These are phyloP conservation scores for Penicillium sclerotiorum DNA, from an alignment of 2,329 filamentous ascomycete species.

Conservation along the genomic window DNA sequence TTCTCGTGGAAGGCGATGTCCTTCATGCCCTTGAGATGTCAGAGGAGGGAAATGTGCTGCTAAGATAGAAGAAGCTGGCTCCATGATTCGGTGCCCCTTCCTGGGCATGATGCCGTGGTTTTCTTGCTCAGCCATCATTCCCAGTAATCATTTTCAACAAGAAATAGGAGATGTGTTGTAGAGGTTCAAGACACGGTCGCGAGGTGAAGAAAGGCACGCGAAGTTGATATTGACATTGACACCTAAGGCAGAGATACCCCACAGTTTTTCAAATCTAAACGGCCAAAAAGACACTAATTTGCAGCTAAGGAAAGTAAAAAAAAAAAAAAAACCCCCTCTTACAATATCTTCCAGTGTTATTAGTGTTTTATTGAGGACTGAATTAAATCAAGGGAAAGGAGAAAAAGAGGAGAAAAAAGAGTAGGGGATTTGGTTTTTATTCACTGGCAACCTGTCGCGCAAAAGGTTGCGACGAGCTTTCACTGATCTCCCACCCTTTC, in stretches of 20 bases:
- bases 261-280: neutral
- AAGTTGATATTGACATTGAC: slow-evolving; percentile 15
- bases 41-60: slow-evolving; percentile 85
- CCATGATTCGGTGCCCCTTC: slow-evolving; percentile 28
- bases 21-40: slow-evolving; percentile 64
- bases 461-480: no score
- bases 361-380: no score
- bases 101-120: slow-evolving; percentile 16
- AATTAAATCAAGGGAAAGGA: no score
- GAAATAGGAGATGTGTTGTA: neutral
- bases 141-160: neutral
- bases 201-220: slow-evolving; percentile 5
- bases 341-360: no score
- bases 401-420: no score
- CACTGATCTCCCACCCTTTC: neutral
- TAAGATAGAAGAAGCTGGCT: slow-evolving; percentile 70
- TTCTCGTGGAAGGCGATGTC: slow-evolving; percentile 67
- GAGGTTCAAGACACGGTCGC: neutral
- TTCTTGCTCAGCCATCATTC: slow-evolving; percentile 32
- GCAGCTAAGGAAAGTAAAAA: no score
- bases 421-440: no score
- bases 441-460: no score
- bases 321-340: no score
- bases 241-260: slow-evolving; percentile 23
- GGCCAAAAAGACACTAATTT: no score